Base-by-base conservation (phyloP, 768 basidiomycete genomes). In the Boletus patriciae region DNA sequence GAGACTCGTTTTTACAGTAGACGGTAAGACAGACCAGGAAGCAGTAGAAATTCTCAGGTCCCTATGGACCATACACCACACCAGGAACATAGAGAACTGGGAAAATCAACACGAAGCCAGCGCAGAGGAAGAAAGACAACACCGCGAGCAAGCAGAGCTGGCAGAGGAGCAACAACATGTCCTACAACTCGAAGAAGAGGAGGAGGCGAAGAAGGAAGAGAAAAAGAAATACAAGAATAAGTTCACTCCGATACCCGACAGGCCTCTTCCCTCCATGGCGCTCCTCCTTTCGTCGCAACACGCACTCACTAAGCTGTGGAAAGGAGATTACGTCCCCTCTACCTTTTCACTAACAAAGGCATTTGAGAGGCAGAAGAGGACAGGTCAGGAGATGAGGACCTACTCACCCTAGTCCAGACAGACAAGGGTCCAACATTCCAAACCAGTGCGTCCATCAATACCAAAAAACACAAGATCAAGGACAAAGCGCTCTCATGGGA, bases 181-280 rank as follows among this genome's bases (percentile, higher is more conserved):
- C 2, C 19, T 13, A 3, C 41, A 9, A 42, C n/a, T 7, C 1
- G 11, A 15, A 1, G 21, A 43, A 6, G 42, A 43, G 6, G 42
- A 12, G 0, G 25, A 23, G 4, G 25, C 9, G 5, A 16, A 44
- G 6, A 44, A 27, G 13, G 45, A 31, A 10, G 21, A 21, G 19
- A 1, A 15, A 3, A 42, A 42, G 21, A 42, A 42, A 23, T 42
- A 21, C 10, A 46, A 33, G 11, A 46, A 27, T 6, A 44, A 44
- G 16, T 44, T 10, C 1, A 8, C 16, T 0, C 25, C 43, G 4
- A 27, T 44, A 2, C 43, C 16, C 1, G 8, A 44, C 9, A 44
- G 43, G 13, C 10, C 9, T 0, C 43, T 44, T 27, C 25, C 25
- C 0, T 7, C 6, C 4, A 27, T 4, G 0, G 15, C 43, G 0